Conservation (phyloP, 306 rosid species). For the Quercus ilex region DNA sequence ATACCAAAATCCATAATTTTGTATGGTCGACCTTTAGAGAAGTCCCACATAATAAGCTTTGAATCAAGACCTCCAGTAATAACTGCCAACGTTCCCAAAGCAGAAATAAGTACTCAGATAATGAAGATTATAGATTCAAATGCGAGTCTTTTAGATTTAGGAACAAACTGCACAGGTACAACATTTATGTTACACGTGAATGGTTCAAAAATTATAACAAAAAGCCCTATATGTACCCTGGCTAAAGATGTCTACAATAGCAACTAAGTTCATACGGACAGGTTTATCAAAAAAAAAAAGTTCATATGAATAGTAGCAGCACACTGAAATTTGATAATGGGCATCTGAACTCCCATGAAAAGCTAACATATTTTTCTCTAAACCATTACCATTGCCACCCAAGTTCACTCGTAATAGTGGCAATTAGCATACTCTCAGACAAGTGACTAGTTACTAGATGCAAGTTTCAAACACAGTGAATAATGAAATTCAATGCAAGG, state of each 20-base stretch:
- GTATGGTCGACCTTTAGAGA: constrained; percentile 76
- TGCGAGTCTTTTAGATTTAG: constrained; percentile 13
- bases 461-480: too few relatives aligned
- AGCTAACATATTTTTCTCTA: neutral
- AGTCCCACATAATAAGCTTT: constrained; percentile 84
- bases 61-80: constrained; percentile 95
- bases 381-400: neutral
- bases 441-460: neutral
- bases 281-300: too few relatives aligned
- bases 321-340: neutral
- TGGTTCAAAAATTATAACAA: neutral
- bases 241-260: neutral
- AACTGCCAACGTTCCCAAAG: constrained; percentile 43
- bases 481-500: too few relatives aligned
- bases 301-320: neutral
- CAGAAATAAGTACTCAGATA: constrained; percentile 13
- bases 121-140: neutral
- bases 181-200: neutral
- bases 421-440: neutral
- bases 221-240: neutral
- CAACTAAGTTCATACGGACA: neutral
- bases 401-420: neutral
- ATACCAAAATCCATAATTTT: constrained; percentile 70
- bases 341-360: neutral
- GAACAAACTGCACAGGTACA: neutral